A percentile compares a stretch with the other conserved stretches of the same genome.
Conservation (phyloP, 2,329 filamentous ascomycete species). For the Pseudogymnoascus sp. region DNA sequence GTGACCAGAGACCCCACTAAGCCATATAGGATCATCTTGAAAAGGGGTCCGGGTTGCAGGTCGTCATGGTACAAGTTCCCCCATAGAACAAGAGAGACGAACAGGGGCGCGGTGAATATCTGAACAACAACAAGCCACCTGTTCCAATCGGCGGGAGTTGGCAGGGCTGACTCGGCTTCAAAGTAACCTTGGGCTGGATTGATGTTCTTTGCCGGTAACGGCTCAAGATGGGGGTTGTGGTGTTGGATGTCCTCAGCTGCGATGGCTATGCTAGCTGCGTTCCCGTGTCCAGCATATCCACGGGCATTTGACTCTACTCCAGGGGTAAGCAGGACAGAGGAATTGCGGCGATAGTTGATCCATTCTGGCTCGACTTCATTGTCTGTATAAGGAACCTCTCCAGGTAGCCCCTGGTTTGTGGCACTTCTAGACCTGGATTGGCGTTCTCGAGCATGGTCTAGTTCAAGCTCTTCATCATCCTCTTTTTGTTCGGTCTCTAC, state of each 20-base stretch:
- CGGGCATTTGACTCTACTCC: slow-evolving; percentile 1
- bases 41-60: slow-evolving; percentile 42
- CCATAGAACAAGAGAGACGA: slow-evolving; percentile 71
- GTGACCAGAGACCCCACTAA: slow-evolving; percentile 61
- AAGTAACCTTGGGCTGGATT: slow-evolving; percentile 6
- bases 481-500: slow-evolving; percentile 62
- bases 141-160: slow-evolving; percentile 55
- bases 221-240: slow-evolving; percentile 18
- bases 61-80: slow-evolving; percentile 55
- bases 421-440: neutral
- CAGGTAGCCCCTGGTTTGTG: neutral
- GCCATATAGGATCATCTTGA: slow-evolving; percentile 52
- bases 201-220: slow-evolving; percentile 13
- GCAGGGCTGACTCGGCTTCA: neutral
- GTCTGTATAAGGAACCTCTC: neutral
- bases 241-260: slow-evolving; percentile 21
- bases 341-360: slow-evolving; percentile 3
- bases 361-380: neutral
- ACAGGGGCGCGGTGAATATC: slow-evolving; percentile 77
- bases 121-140: slow-evolving; percentile 84
- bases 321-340: neutral
- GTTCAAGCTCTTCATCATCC: slow-evolving; percentile 28
- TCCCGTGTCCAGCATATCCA: slow-evolving; percentile 26
- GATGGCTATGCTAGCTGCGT: slow-evolving; percentile 27
- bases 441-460: neutral